Percentiles rank a stretch among this genome's conserved stretches.
These are phyloP conservation scores for Phytophthora pluvialis DNA, from an alignment of 352 stramenopile genomes.

Conservation along the genomic window DNA sequence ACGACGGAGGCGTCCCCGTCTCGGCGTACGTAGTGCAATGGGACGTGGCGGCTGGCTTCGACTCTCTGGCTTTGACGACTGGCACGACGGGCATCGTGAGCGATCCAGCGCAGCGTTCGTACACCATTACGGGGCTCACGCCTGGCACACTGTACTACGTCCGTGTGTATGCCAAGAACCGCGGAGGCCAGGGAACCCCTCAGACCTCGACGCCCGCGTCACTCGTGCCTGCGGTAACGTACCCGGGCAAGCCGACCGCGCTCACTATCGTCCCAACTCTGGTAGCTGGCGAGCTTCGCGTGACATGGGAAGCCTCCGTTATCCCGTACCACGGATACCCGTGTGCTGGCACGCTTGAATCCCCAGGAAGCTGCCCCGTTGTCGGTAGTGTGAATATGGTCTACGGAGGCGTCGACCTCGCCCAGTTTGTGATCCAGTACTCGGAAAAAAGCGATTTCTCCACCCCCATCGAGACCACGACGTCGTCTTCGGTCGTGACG, in stretches of 20 bases:
- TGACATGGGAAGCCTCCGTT: conserved; percentile 65
- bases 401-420: conserved; percentile 88
- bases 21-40: conserved; percentile 93
- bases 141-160: conserved; percentile 89
- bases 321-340: conserved; percentile 71
- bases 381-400: conserved; percentile 85
- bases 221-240: conserved; percentile 57
- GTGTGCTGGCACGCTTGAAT: conserved; percentile 63
- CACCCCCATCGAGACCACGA: conserved; percentile 69
- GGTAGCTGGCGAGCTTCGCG: conserved; percentile 41
- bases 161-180: conserved; percentile 85
- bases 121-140: conserved; percentile 84
- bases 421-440: conserved; percentile 95
- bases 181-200: conserved; percentile 54
- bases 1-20: conserved; percentile 91
- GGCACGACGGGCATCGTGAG: conserved; percentile 64
- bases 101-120: conserved; percentile 65
- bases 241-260: conserved; percentile 67
- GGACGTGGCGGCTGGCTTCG: conserved; percentile 92
- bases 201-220: conserved; percentile 59
- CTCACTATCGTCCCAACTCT: conserved; percentile 42
- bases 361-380: conserved; percentile 58
- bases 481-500: conserved; percentile 24
- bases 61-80: conserved; percentile 70
- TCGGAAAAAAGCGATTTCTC: conserved; percentile 69